Percentiles rank a stretch among this genome's conserved stretches.
Conservation (phyloP, 2,329 filamentous ascomycete species). For the Fusarium keratoplasticum region DNA sequence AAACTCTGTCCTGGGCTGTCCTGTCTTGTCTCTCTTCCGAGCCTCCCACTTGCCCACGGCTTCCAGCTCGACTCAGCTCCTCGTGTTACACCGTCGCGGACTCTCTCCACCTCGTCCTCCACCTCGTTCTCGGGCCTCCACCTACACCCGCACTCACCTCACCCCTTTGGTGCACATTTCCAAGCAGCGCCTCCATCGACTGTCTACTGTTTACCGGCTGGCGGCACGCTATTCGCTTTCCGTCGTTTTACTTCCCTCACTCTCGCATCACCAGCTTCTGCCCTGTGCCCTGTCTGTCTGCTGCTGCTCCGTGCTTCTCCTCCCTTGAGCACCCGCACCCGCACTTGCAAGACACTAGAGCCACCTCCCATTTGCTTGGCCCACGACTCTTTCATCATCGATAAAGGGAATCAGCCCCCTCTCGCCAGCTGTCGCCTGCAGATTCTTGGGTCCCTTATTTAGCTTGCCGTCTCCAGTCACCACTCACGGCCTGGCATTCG, state of each 20-base stretch:
- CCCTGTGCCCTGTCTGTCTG: slow-evolving; percentile 9
- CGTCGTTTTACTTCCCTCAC: slow-evolving; percentile 25
- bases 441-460: slow-evolving; percentile 30
- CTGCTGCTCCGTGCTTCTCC: slow-evolving; percentile 18
- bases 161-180: slow-evolving; percentile 1
- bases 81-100: slow-evolving; percentile 32
- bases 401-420: slow-evolving; percentile 43
- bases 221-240: slow-evolving; percentile 23
- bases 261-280: slow-evolving; percentile 23
- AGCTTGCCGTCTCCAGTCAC: slow-evolving; percentile 28
- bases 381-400: slow-evolving; percentile 44
- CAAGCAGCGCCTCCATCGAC: slow-evolving; percentile 29
- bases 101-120: slow-evolving; percentile 34
- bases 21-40: slow-evolving; percentile 11
- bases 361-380: slow-evolving; percentile 38
- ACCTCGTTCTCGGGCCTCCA: slow-evolving; percentile 8
- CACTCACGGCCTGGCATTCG: slow-evolving; percentile 32
- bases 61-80: slow-evolving; percentile 32
- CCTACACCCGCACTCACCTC: neutral
- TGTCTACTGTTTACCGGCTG: slow-evolving; percentile 17
- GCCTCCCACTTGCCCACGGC: slow-evolving; percentile 1
- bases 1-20: slow-evolving; percentile 21
- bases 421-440: slow-evolving; percentile 36
- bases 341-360: slow-evolving; percentile 26
- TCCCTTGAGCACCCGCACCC: slow-evolving; percentile 11